These are phyloP conservation scores for Nitzschia inconspicua DNA, from an alignment of 108 stramenopile genomes.

Conservation along the genomic window DNA sequence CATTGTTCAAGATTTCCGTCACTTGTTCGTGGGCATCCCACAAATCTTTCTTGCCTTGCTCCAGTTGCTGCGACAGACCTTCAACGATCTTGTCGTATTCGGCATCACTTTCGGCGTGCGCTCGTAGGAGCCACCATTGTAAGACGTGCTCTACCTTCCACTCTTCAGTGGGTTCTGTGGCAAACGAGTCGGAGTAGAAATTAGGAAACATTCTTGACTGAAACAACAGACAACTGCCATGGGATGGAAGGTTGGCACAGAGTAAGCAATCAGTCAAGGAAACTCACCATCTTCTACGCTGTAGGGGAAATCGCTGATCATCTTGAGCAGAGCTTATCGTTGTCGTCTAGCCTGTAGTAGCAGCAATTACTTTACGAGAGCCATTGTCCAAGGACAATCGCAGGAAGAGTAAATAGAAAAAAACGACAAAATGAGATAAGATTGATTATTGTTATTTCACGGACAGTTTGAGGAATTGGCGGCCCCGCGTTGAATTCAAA, in stretches of 20 bases:
- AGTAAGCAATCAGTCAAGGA: background rate
- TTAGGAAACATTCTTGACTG: background rate
- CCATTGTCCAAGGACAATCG: too few species aligned
- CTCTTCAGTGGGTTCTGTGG: conserved; percentile 46
- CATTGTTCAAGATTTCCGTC: conserved; percentile 14
- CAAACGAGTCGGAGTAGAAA: background rate
- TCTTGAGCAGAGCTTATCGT: too few species aligned
- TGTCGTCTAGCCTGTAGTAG: too few species aligned
- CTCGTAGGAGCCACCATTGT: conserved; percentile 61
- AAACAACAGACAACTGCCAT: background rate
- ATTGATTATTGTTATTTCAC: too few species aligned
- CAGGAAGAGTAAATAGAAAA: too few species aligned
- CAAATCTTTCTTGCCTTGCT: conserved; percentile 46
- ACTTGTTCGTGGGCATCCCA: conserved; percentile 51
- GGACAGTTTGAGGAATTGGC: too few species aligned
- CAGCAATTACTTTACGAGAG: too few species aligned
- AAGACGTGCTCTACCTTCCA: conserved; percentile 81
- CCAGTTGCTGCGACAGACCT: conserved; percentile 34
- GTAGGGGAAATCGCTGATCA: conserved; percentile 31
- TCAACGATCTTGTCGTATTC: conserved; percentile 36
- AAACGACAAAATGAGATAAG: too few species aligned
- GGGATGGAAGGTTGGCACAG: background rate
- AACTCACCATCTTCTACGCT: conserved; percentile 42
- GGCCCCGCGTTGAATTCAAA: too few species aligned
- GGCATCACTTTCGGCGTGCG: conserved; percentile 37